Evolutionary conservation across 345 rosid genomes (phyloP), one percentile per base, ranked within the genome.

Genomic region (Gossypium anomalum): DNA sequence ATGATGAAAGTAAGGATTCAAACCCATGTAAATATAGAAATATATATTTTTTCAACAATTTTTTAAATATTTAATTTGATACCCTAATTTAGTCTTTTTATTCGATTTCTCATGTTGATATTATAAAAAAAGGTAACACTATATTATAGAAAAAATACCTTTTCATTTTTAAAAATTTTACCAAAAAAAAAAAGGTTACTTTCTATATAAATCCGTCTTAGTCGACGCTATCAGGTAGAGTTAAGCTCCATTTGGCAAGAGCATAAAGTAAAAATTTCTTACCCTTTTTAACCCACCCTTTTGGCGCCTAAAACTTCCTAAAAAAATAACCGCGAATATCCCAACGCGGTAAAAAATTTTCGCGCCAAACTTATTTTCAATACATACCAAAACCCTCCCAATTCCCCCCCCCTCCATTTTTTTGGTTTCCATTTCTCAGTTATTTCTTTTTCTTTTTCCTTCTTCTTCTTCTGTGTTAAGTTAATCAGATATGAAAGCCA

Each of bases 401-500:
- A 16, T 11, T 47, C 44, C n/a, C 45, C 49, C 29, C 2, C 47
- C 2, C n/a, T 71, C 48, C 63, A 7, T 52, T 52, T 29, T 11
- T 51, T 27, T 9, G 19, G 19, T 7, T 9, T 22, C 23, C n/a
- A 41, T 9, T 55, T 52, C 63, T 59, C 17, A 57, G 62, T 22
- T 23, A 57, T 3, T 20, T 56, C 4, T 27, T 51, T 0, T 23
- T 15, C 43, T 17, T 25, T 12, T 66, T n/a, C 38, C 45, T 17
- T 16, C 19, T 66, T 19, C 74, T 6, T 55, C 55, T 67, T 29
- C 29, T 9, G 23, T 14, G 2, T 70, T 20, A 17, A 55, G 74
- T 53, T 55, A 71, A 9, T 69, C 72, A 69, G 59, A 27, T 51
- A 72, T 73, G 68, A 43, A 60, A 10, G 45, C 58, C 76, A 73